Evolutionary conservation across 768 basidiomycete genomes (phyloP), one percentile per base, ranked within the genome.

Genomic region (Cubamyces sp.): DNA sequence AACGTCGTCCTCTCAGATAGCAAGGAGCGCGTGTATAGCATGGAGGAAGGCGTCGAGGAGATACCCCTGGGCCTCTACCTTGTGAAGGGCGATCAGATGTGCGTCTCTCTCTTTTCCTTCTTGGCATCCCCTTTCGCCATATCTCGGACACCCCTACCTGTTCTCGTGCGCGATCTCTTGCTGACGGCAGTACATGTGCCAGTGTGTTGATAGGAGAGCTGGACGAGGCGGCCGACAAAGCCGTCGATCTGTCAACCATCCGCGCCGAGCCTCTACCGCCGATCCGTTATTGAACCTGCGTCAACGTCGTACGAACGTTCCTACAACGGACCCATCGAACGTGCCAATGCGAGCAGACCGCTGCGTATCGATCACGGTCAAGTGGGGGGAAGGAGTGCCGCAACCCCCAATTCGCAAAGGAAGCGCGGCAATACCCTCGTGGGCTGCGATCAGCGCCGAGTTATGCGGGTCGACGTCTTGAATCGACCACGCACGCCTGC

Each of bases 81-180:
- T 70, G 94, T 99, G 72, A 95, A 98, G 70, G 97, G 97, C 3
- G 97, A 99, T 73, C 95, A 95, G 83, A 95, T 96, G 97, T 98
- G 70, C 75, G 94, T 86, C 41, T 6, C 34, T n/a, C 18, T 41
- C 12, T 25, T 5, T 21, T 40, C 40, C 42, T 26, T 49, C 26
- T 49, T 49, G 48, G 48, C 48, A 26, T 49, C 6, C 25, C 26
- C 41, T 42, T n/a, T 16, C 21, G 16, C 41, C 47, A 25, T 25
- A 16, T 30, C 46, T 16, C 45, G 28, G 7, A 19, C 40, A 14
- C n/a, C 34, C 16, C 11, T 12, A 9, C 46, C n/a, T n/a, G 11
- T 21, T 47, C n/a, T 23, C 8, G 37, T 45, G 23, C 40, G 21
- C 23, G 6, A 21, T 42, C 18, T 41, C 40, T 30, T 21, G 25